A percentile compares a stretch with the other conserved stretches of the same genome.
phyloP scores from a whole-genome alignment of 352 stramenopile species.

The Peronospora farinosa region DNA sequence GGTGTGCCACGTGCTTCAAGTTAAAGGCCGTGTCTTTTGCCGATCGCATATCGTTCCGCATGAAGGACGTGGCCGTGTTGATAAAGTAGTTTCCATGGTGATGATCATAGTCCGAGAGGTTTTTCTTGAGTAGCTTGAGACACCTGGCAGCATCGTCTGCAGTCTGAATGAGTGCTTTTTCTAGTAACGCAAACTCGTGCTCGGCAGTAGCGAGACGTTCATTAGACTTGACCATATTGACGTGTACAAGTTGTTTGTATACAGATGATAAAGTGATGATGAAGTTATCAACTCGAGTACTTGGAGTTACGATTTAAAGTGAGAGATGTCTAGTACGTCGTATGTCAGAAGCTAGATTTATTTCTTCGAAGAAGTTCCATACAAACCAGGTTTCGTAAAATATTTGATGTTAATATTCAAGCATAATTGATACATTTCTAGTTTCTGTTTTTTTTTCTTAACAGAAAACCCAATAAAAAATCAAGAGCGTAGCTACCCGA shows the following conservation, averaged over 20 bases:
- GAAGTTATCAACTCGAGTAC: neutral
- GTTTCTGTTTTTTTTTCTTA: no score
- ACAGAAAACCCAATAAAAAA: no score
- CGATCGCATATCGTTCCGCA: constrained; percentile 16
- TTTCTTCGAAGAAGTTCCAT: no score
- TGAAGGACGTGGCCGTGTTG: constrained; percentile 23
- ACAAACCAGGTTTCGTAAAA: no score
- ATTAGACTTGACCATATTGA: neutral
- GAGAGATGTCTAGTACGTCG: neutral
- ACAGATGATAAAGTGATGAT: neutral
- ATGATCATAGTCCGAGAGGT: constrained; percentile 17
- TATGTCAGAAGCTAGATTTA: no score
- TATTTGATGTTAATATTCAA: no score
- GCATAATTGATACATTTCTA: no score
- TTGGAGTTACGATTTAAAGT: neutral
- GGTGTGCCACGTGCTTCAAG: constrained; percentile 12
- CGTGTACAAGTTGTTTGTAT: neutral
- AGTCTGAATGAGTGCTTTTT: constrained; percentile 14
- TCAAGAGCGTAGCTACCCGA: no score
- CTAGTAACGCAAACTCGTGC: constrained; percentile 18
- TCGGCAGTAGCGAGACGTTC: neutral
- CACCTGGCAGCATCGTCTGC: constrained; percentile 17
- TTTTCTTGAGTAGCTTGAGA: constrained; percentile 17
- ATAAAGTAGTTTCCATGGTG: constrained; percentile 15
- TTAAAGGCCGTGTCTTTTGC: constrained; percentile 19